Conservation (phyloP, 2,329 filamentous ascomycete genomes). For the Colletotrichum abscissum region DNA sequence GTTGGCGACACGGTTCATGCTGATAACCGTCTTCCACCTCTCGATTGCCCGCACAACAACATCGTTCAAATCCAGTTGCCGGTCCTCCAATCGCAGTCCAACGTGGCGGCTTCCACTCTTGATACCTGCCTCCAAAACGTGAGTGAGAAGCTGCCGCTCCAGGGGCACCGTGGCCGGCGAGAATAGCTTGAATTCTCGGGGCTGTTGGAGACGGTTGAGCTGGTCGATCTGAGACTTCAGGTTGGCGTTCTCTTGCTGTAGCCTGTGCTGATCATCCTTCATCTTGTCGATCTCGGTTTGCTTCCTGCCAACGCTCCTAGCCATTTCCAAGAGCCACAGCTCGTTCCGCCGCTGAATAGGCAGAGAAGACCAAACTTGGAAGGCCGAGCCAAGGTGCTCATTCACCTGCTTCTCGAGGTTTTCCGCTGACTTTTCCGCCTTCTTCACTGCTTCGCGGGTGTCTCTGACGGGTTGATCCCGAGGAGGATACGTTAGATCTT, state of each 20-base stretch:
- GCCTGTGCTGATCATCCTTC: constrained; percentile 59
- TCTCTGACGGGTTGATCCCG: constrained; percentile 51
- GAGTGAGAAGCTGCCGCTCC: constrained; percentile 59
- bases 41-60: constrained; percentile 67
- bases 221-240: constrained; percentile 70
- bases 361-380: constrained; percentile 79
- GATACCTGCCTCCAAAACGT: constrained; percentile 58
- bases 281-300: constrained; percentile 66
- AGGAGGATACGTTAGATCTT: constrained; percentile 64
- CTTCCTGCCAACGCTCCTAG: constrained; percentile 67
- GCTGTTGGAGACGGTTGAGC: constrained; percentile 68
- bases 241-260: constrained; percentile 68
- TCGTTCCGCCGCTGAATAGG: constrained; percentile 65
- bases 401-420: constrained; percentile 76
- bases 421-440: constrained; percentile 63
- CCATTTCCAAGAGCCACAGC: constrained; percentile 71
- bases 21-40: constrained; percentile 71
- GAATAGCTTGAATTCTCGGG: constrained; percentile 66
- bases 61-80: constrained; percentile 62
- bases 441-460: constrained; percentile 58
- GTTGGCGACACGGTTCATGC: constrained; percentile 57
- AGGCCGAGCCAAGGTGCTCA: constrained; percentile 82
- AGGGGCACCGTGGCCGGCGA: constrained; percentile 64
- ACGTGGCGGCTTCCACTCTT: constrained; percentile 50
- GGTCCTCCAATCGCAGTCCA: constrained; percentile 62